A percentile compares a stretch with the other conserved stretches of the same genome.
These are phyloP conservation scores for Metarhizium brunneum DNA, from an alignment of 2,329 filamentous ascomycete genomes.

Conservation along the genomic window DNA sequence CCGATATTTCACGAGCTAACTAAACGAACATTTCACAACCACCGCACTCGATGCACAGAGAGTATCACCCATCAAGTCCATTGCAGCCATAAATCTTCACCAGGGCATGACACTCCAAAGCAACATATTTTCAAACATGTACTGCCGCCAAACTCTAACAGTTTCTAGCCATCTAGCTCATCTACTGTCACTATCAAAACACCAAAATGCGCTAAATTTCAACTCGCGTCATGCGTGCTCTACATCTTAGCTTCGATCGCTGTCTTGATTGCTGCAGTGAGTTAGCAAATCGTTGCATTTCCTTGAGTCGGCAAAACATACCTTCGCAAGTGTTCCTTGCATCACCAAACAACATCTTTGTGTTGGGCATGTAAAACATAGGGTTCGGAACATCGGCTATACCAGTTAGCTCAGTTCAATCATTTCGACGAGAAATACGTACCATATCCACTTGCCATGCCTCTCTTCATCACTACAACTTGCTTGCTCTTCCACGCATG, in stretches of 20 bases:
- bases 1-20: no score
- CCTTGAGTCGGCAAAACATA: conserved; percentile 25
- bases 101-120: neutral
- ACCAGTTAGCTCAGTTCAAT: conserved; percentile 9
- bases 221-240: neutral
- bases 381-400: conserved; percentile 81
- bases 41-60: no score
- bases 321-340: conserved; percentile 77
- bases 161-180: neutral
- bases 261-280: conserved; percentile 9
- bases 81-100: neutral
- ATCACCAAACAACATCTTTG: conserved; percentile 88
- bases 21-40: no score
- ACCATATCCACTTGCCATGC: conserved; percentile 83
- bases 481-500: conserved; percentile 93
- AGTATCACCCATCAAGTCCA: neutral
- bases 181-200: neutral
- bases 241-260: conserved; percentile 12
- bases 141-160: neutral
- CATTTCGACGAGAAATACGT: conserved; percentile 19
- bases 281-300: neutral
- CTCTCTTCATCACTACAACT: conserved; percentile 87
- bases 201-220: neutral
- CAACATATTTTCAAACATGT: neutral
- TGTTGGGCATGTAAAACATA: conserved; percentile 86